Percentiles rank a stretch among this genome's conserved stretches.
Conservation (phyloP, 257 asterid species). For the Penstemon newberryi region DNA sequence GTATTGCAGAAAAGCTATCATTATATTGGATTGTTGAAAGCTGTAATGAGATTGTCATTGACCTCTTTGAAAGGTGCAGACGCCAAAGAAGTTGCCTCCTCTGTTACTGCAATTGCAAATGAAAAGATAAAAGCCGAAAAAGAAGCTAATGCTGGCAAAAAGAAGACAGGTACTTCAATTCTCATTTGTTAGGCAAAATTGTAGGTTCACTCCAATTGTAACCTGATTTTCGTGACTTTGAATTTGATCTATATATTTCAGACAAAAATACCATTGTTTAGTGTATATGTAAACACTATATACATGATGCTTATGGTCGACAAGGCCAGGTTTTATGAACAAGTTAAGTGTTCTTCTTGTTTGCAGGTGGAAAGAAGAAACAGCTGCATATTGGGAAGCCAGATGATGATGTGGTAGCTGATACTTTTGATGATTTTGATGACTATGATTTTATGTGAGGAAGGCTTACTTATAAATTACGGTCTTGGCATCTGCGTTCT, state of each 20-base stretch:
- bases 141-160: constrained; percentile 86
- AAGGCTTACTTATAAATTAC: not conserved
- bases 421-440: constrained; percentile 54
- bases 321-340: not conserved
- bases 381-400: constrained; percentile 67
- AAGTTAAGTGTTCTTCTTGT: not conserved
- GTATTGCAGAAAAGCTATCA: constrained; percentile 84
- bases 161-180: constrained; percentile 65
- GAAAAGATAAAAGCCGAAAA: constrained; percentile 96
- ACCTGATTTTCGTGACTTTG: no score
- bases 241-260: no score
- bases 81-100: constrained; percentile 87
- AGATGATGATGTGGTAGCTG: constrained; percentile 63
- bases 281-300: no score
- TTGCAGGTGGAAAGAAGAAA: constrained; percentile 83
- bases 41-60: constrained; percentile 84
- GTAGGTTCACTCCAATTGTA: not conserved
- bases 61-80: constrained; percentile 81
- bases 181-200: not conserved
- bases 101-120: constrained; percentile 90
- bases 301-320: not conserved
- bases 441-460: constrained; percentile 90
- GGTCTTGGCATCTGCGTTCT: constrained; percentile 23
- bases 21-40: constrained; percentile 78
- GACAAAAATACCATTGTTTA: no score